These are phyloP conservation scores for Alternaria ventricosa DNA, from an alignment of 2,329 filamentous ascomycete species.

Conservation along the genomic window DNA sequence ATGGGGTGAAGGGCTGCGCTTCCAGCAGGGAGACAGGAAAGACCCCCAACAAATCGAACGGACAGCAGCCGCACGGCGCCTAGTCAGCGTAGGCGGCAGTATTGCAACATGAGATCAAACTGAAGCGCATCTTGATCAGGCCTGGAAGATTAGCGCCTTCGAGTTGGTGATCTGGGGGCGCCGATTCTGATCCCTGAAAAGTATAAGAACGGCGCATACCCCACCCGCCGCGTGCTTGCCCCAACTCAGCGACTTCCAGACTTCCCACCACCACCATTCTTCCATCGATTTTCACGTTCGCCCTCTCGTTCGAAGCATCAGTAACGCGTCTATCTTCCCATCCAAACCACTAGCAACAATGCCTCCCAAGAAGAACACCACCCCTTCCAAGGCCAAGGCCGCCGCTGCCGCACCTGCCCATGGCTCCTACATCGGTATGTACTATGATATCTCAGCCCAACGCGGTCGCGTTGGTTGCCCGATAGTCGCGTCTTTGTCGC, in stretches of 20 bases:
- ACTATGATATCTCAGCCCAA: slow-evolving; percentile 54
- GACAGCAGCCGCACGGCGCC: slow-evolving; percentile 22
- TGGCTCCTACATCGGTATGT: slow-evolving; percentile 70
- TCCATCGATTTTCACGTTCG: slow-evolving; percentile 27
- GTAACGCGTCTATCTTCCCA: slow-evolving; percentile 29
- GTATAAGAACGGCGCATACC: slow-evolving; percentile 38
- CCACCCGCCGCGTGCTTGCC: slow-evolving; percentile 35
- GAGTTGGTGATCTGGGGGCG: slow-evolving; percentile 40
- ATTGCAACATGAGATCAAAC: slow-evolving; percentile 31
- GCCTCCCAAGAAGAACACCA: slow-evolving; percentile 69
- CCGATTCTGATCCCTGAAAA: slow-evolving; percentile 25
- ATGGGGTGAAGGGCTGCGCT: slow-evolving; percentile 21
- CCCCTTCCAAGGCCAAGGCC: slow-evolving; percentile 65
- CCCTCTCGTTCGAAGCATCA: slow-evolving; percentile 46
- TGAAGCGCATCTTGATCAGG: slow-evolving; percentile 37
- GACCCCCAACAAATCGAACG: slow-evolving; percentile 30
- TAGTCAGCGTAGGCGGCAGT: slow-evolving; percentile 27
- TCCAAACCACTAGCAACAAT: slow-evolving; percentile 54
- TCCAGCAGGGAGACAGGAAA: slow-evolving; percentile 26
- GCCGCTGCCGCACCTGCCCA: slow-evolving; percentile 61
- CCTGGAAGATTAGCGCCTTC: slow-evolving; percentile 32
- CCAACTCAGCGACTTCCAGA: slow-evolving; percentile 32
- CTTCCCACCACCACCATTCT: slow-evolving; percentile 29
- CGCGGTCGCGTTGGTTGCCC: slow-evolving; percentile 54
- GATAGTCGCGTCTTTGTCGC: slow-evolving; percentile 56